A percentile compares a stretch with the other conserved stretches of the same genome.
Evolutionary conservation across 129 eudicot species (phyloP).

Genomic region (Artemisia argyi): DNA sequence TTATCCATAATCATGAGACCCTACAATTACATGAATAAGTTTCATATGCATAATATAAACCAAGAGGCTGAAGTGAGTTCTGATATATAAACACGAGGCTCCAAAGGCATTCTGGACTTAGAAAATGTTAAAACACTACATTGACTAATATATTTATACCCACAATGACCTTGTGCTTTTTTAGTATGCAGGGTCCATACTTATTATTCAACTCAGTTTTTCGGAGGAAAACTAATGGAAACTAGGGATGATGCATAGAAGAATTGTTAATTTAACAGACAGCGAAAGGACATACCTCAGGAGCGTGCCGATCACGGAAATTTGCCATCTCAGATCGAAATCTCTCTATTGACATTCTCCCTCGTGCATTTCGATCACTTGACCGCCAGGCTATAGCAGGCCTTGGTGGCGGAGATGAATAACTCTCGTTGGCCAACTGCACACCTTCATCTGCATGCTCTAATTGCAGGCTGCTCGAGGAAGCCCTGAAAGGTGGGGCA

Average conservation of each 20-base stretch:
- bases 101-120: no score
- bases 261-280: background rate
- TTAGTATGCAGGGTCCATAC: background rate
- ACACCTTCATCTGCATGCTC: conserved; percentile 46
- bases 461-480: conserved; percentile 43
- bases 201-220: background rate
- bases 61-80: conserved; percentile 8
- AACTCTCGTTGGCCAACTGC: conserved; percentile 33
- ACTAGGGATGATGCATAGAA: background rate
- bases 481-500: conserved; percentile 37
- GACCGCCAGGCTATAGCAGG: conserved; percentile 35
- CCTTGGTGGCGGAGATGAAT: conserved; percentile 44
- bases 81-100: background rate
- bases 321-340: conserved; percentile 34
- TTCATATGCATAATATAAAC: conserved; percentile 4
- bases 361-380: conserved; percentile 46
- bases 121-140: background rate
- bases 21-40: conserved; percentile 39
- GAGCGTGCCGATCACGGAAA: conserved; percentile 36
- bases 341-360: conserved; percentile 43
- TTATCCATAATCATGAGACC: conserved; percentile 48
- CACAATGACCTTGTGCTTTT: background rate
- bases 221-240: background rate
- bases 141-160: background rate
- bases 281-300: conserved; percentile 43